These are phyloP conservation scores for Phascolomyces articulosus DNA, from an alignment of 371 early-diverging fungal genomes.

Conservation along the genomic window DNA sequence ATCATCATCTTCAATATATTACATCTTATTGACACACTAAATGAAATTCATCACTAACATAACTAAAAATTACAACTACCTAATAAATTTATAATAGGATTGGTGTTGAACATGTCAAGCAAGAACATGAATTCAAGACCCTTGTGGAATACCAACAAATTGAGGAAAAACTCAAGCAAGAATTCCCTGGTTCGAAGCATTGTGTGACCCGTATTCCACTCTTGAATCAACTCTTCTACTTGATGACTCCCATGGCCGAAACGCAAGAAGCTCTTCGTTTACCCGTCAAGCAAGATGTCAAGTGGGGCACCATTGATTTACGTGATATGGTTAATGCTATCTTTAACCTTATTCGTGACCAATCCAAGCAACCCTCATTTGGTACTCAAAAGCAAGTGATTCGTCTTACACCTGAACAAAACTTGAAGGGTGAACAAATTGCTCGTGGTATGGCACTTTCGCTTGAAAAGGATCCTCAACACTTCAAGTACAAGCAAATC, in stretches of 20 bases:
- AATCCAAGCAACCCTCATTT: conserved; percentile 1
- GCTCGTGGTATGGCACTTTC: conserved; percentile 33
- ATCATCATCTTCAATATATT: too few relatives aligned
- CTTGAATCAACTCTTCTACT: conserved; percentile 39
- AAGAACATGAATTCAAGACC: conserved; percentile 20
- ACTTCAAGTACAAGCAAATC: conserved; percentile 24
- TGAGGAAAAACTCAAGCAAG: conserved; percentile 35
- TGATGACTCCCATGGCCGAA: conserved; percentile 34
- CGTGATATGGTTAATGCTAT: conserved; percentile 36
- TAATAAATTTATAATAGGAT: conserved; percentile 20
- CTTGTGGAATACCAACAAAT: conserved; percentile 26
- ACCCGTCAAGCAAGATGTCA: conserved; percentile 29
- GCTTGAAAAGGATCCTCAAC: conserved; percentile 12
- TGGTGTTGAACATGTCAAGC: conserved; percentile 28
- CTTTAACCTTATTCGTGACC: conserved; percentile 20
- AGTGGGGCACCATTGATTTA: conserved; percentile 37
- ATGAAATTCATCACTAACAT: background rate
- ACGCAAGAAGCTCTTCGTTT: conserved; percentile 23
- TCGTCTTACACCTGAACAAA: conserved; percentile 26
- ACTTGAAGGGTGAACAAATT: conserved; percentile 20
- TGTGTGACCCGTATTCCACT: conserved; percentile 29
- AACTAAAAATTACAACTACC: background rate
- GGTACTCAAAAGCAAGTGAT: conserved; percentile 24
- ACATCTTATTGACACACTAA: background rate
- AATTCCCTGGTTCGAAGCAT: conserved; percentile 12